These are phyloP conservation scores for Globisporangium parvum DNA, from an alignment of 352 stramenopile species.

Conservation along the genomic window DNA sequence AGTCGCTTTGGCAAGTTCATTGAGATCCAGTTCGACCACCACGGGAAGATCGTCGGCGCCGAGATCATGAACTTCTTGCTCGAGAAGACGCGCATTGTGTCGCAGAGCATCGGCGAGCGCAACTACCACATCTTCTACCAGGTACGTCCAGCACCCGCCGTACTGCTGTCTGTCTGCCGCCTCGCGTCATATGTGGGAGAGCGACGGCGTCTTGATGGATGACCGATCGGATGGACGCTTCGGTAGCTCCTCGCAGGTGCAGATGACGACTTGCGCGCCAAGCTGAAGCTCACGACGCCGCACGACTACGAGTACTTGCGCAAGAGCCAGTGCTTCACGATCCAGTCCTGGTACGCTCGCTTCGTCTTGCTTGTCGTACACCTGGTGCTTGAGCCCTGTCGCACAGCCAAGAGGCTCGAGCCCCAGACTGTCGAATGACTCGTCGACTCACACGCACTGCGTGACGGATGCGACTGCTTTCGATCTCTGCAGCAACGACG, in stretches of 20 bases:
- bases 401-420: too few species aligned
- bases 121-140: constrained; percentile 99
- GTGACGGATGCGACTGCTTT: background rate
- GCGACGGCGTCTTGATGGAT: background rate
- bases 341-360: constrained; percentile 47
- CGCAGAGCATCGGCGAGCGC: constrained; percentile 86
- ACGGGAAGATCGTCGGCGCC: constrained; percentile 87
- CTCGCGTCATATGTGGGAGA: background rate
- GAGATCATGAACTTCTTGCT: constrained; percentile 90
- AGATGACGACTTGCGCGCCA: constrained; percentile 54
- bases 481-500: constrained; percentile 39
- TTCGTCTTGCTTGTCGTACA: constrained; percentile 1
- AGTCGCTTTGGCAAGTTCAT: constrained; percentile 98
- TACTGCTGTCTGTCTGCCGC: constrained; percentile 5
- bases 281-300: constrained; percentile 64
- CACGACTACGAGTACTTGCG: constrained; percentile 85
- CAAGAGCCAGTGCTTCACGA: constrained; percentile 83
- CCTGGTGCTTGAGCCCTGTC: too few species aligned
- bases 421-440: too few species aligned
- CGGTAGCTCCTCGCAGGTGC: constrained; percentile 67
- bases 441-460: background rate
- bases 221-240: background rate
- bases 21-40: constrained; percentile 93
- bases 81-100: constrained; percentile 89
- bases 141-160: constrained; percentile 21